Percentiles rank a stretch among this genome's conserved stretches.
Conservation (phyloP, 805 yeast species). For the Priceomyces carsonii region DNA sequence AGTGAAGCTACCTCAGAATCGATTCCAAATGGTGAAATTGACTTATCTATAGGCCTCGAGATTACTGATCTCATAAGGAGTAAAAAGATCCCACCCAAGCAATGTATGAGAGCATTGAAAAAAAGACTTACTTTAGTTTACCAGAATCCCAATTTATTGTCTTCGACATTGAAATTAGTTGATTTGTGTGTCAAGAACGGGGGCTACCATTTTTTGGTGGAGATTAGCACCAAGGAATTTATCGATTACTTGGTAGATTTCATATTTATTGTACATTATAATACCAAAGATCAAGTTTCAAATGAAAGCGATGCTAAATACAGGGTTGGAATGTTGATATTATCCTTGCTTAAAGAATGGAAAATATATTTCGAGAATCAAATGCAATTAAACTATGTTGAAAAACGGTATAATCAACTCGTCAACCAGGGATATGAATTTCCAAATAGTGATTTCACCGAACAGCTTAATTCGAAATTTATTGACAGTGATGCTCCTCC, state of each 20-base stretch:
- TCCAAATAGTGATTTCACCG: constrained; percentile 41
- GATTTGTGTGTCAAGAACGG: constrained; percentile 93
- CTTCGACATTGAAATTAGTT: constrained; percentile 70
- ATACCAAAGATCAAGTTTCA: constrained; percentile 25
- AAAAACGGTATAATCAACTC: constrained; percentile 59
- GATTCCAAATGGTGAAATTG: constrained; percentile 90
- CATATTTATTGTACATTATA: constrained; percentile 40
- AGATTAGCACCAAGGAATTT: constrained; percentile 81
- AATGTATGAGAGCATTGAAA: constrained; percentile 83
- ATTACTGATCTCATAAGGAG: constrained; percentile 85
- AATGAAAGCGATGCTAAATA: constrained; percentile 24
- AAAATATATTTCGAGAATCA: constrained; percentile 69
- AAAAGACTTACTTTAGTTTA: constrained; percentile 60
- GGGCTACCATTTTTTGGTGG: constrained; percentile 80
- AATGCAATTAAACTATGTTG: constrained; percentile 64
- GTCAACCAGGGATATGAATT: constrained; percentile 64
- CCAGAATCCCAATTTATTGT: constrained; percentile 77
- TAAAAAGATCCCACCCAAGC: constrained; percentile 74
- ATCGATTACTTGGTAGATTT: constrained; percentile 70
- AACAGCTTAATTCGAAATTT: constrained; percentile 47
- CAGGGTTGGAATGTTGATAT: constrained; percentile 56
- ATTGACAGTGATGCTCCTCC: constrained; percentile 93
- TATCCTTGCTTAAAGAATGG: constrained; percentile 76
- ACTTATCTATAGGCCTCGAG: constrained; percentile 70
- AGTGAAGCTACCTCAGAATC: constrained; percentile 81